Conservation (phyloP, 352 stramenopile species). For the Thalassiosira delicatula region DNA sequence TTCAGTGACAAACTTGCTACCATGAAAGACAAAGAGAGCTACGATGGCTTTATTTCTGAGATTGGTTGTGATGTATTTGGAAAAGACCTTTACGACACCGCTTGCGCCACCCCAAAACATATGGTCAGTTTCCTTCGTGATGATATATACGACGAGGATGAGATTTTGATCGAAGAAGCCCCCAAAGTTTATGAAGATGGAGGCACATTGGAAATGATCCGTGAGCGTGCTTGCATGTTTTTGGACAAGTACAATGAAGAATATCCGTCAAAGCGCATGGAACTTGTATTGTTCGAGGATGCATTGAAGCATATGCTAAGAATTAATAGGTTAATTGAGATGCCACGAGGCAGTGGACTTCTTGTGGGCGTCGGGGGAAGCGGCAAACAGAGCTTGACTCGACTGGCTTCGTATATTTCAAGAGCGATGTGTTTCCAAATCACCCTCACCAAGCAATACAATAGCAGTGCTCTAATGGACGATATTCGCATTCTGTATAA, state of each 20-base stretch:
- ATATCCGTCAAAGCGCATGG: conserved; percentile 94
- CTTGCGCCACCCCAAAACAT: conserved; percentile 76
- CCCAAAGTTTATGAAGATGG: conserved; percentile 97
- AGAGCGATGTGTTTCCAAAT: conserved; percentile 97
- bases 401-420: conserved; percentile 95
- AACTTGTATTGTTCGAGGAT: conserved; percentile 99
- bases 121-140: conserved; percentile 98
- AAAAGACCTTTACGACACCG: conserved; percentile 76
- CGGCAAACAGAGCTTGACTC: conserved; percentile 96
- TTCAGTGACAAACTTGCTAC: conserved; percentile 98
- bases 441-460: conserved; percentile 98
- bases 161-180: conserved; percentile 90
- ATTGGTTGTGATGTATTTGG: conserved; percentile 91
- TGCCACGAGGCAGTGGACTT: conserved; percentile 93
- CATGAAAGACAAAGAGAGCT: conserved; percentile 96
- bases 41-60: conserved; percentile 90
- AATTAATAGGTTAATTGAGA: conserved; percentile 95
- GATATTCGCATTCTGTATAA: conserved; percentile 97
- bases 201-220: conserved; percentile 91
- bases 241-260: conserved; percentile 97
- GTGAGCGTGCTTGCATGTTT: conserved; percentile 91
- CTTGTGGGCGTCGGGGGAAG: conserved; percentile 96
- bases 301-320: conserved; percentile 95
- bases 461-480: conserved; percentile 96
- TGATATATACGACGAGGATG: conserved; percentile 96